Percentiles rank a stretch among this genome's conserved stretches.
Conservation (phyloP, 495 filamentous ascomycete species). For the Aspergillus nanangensis region DNA sequence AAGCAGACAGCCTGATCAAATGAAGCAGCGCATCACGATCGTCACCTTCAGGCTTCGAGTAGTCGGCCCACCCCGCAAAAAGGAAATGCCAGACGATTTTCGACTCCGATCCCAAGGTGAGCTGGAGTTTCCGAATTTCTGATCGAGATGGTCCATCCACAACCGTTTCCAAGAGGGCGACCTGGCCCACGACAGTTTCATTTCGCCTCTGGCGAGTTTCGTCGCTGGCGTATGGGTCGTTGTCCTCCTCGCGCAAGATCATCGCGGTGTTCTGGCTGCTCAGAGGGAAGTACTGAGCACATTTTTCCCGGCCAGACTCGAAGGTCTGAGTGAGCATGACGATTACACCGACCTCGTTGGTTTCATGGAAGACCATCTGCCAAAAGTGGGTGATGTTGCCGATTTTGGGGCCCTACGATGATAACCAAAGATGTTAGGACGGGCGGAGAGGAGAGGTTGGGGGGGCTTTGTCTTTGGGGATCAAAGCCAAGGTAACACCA, state of each 20-base stretch:
- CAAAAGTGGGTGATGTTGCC: constrained; percentile 71
- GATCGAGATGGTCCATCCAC: constrained; percentile 46
- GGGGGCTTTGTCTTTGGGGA: background rate
- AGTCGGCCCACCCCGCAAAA: constrained; percentile 93
- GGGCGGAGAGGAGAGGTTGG: too few relatives aligned
- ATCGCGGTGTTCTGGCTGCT: constrained; percentile 50
- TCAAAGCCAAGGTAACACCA: constrained; percentile 19
- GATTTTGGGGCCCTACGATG: constrained; percentile 70
- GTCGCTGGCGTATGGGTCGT: constrained; percentile 25
- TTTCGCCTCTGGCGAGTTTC: constrained; percentile 17
- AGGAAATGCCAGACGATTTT: constrained; percentile 85
- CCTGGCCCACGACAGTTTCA: constrained; percentile 25
- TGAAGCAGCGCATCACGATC: constrained; percentile 76
- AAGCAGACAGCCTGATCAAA: constrained; percentile 69
- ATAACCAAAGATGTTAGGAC: constrained; percentile 3
- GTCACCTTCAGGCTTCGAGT: constrained; percentile 75
- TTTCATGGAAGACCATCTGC: constrained; percentile 94
- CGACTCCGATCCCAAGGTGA: constrained; percentile 53
- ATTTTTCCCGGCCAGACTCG: constrained; percentile 81
- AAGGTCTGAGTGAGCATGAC: constrained; percentile 94
- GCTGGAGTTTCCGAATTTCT: constrained; percentile 51
- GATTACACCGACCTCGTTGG: constrained; percentile 72
- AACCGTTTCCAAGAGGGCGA: constrained; percentile 45
- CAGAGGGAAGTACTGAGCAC: constrained; percentile 82
- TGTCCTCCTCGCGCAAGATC: constrained; percentile 55